phyloP scores from a whole-genome alignment of 371 early-diverging fungal genomes.

The Apophysomyces variabilis region DNA sequence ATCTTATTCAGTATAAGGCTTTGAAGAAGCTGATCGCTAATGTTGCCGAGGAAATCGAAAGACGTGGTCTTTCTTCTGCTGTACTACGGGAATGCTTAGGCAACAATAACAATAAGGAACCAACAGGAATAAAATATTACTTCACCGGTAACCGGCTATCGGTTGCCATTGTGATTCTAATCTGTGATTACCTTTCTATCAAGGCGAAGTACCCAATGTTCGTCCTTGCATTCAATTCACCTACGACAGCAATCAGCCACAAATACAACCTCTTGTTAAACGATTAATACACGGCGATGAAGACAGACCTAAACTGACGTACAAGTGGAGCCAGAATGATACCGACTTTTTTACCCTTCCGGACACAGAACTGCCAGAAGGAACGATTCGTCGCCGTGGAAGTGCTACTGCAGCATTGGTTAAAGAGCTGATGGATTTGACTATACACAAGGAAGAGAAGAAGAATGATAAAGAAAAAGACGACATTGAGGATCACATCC shows the following conservation, averaged over 20 bases:
- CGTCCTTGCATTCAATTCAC: constrained; percentile 50
- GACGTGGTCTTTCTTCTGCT: constrained; percentile 54
- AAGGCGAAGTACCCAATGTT: constrained; percentile 48
- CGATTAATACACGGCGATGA: background rate
- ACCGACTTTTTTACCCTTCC: constrained; percentile 44
- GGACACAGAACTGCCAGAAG: background rate
- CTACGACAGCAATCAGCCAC: constrained; percentile 33
- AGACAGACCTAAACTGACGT: constrained; percentile 31
- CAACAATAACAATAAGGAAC: constrained; percentile 28
- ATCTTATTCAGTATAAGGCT: constrained; percentile 67
- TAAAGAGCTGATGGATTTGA: constrained; percentile 14
- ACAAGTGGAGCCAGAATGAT: constrained; percentile 36
- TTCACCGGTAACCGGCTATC: constrained; percentile 48
- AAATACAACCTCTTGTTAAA: constrained; percentile 27
- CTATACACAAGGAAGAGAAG: constrained; percentile 6
- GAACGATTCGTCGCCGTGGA: constrained; percentile 7
- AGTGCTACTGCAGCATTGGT: constrained; percentile 15
- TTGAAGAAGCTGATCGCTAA: constrained; percentile 67
- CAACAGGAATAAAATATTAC: constrained; percentile 55
- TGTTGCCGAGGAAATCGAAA: constrained; percentile 73
- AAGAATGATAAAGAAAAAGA: constrained; percentile 11
- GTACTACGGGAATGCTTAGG: constrained; percentile 53
- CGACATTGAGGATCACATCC: background rate
- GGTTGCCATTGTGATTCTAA: no score
- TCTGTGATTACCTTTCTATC: no score